Conservation (phyloP, 305 asterid species). For the Withania somnifera region DNA sequence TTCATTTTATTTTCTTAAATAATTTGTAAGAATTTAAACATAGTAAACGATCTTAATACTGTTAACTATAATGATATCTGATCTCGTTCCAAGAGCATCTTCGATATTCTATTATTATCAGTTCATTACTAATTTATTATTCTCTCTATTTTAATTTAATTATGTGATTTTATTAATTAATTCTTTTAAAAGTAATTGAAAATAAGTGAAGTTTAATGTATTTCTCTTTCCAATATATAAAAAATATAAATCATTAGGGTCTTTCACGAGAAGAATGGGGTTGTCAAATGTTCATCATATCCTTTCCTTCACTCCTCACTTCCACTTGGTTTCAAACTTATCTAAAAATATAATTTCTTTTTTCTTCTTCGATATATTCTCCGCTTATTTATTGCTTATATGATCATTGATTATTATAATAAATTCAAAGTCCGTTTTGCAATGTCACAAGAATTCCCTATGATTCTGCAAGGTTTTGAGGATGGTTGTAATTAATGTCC, state of each 20-base stretch:
- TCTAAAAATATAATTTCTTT: neutral
- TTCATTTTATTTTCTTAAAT: no score
- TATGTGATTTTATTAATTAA: neutral
- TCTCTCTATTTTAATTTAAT: neutral
- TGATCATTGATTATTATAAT: neutral
- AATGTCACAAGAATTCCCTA: neutral
- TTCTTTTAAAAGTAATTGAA: neutral
- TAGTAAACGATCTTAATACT: no score
- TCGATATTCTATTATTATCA: no score
- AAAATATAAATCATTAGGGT: neutral
- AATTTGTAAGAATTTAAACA: no score
- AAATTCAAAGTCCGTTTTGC: neutral
- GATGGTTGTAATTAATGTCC: neutral
- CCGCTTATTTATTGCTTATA: neutral
- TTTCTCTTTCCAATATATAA: neutral
- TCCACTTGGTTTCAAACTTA: neutral
- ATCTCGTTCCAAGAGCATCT: no score
- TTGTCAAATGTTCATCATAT: neutral
- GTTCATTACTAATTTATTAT: neutral
- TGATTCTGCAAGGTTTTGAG: neutral
- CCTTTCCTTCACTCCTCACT: neutral
- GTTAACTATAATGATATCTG: no score
- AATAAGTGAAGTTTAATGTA: neutral
- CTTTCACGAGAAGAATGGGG: constrained; percentile 1
- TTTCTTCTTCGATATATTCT: neutral